Evolutionary conservation across 768 basidiomycete species (phyloP).

Genomic region (Dacryopinax spathularia): DNA sequence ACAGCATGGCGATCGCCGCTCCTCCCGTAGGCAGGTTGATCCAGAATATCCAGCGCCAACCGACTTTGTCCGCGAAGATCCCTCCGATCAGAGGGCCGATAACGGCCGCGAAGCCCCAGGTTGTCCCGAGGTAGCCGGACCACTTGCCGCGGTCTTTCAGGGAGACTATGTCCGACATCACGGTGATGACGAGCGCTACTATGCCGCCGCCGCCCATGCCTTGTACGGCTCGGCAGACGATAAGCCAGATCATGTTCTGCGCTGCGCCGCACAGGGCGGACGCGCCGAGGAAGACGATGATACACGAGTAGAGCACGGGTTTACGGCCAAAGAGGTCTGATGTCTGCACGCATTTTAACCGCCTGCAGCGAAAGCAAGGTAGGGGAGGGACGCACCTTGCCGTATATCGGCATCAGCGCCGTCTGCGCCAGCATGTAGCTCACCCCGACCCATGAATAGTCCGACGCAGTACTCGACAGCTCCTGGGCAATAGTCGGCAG

Average conservation of each 20-base stretch:
- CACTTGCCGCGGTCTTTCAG: conserved; percentile 55
- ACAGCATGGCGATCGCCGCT: conserved; percentile 2
- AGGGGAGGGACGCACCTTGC: neutral
- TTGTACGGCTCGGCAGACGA: conserved; percentile 13
- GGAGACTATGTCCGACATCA: conserved; percentile 70
- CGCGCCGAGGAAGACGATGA: conserved; percentile 13
- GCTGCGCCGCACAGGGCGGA: conserved; percentile 14
- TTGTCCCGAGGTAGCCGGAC: conserved; percentile 7
- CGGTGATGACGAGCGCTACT: conserved; percentile 31
- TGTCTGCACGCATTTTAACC: neutral
- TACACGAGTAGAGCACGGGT: conserved; percentile 8
- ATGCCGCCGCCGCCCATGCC: conserved; percentile 15
- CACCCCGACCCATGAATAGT: conserved; percentile 57
- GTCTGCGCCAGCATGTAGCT: conserved; percentile 1
- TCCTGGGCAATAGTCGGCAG: conserved; percentile 49
- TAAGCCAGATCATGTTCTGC: conserved; percentile 16
- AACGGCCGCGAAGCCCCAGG: conserved; percentile 5
- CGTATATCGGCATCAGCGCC: neutral
- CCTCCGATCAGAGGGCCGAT: conserved; percentile 9
- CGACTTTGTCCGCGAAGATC: conserved; percentile 4
- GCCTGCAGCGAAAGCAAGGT: neutral
- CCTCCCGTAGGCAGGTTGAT: conserved; percentile 10
- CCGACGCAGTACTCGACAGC: conserved; percentile 40
- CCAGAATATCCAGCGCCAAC: conserved; percentile 11
- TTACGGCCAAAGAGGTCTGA: conserved; percentile 11